Percentiles rank a stretch among this genome's conserved stretches.
phyloP scores from a whole-genome alignment of 83 land plant species.

The Picea abies region DNA sequence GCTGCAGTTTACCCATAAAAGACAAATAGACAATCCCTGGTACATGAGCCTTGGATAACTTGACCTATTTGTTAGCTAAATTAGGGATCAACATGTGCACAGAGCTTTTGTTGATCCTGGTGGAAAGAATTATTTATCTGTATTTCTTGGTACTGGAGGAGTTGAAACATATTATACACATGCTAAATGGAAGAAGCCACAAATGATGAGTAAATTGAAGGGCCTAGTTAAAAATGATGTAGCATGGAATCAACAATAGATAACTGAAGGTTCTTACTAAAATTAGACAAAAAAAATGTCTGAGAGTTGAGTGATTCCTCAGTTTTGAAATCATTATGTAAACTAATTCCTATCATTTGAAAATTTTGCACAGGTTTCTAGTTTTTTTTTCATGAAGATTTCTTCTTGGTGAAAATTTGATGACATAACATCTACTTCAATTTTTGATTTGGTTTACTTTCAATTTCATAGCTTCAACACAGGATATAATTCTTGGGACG shows the following conservation, averaged over 20 bases:
- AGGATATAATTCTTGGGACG: constrained; percentile 86
- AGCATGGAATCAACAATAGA: constrained; percentile 89
- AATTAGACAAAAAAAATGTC: not conserved
- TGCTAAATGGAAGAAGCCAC: constrained; percentile 87
- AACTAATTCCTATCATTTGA: not conserved
- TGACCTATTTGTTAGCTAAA: constrained; percentile 74
- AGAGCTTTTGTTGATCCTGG: constrained; percentile 96
- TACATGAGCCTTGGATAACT: no score
- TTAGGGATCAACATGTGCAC: constrained; percentile 82
- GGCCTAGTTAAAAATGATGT: constrained; percentile 81
- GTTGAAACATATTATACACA: constrained; percentile 89
- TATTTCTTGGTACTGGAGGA: constrained; percentile 53
- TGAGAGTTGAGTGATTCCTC: not conserved
- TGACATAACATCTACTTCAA: not conserved
- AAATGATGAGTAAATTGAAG: constrained; percentile 66
- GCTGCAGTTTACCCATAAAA: no score
- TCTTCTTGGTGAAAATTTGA: not conserved
- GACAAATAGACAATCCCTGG: no score
- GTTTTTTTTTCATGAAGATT: constrained; percentile 4
- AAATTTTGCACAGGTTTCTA: constrained; percentile 7
- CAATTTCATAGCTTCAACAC: constrained; percentile 62
- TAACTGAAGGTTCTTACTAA: constrained; percentile 69
- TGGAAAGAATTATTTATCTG: constrained; percentile 85
- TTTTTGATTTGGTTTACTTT: constrained; percentile 6
- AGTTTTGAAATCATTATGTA: not conserved